phyloP scores from a whole-genome alignment of 495 filamentous ascomycete genomes.

The Lophiostoma macrostomum region DNA sequence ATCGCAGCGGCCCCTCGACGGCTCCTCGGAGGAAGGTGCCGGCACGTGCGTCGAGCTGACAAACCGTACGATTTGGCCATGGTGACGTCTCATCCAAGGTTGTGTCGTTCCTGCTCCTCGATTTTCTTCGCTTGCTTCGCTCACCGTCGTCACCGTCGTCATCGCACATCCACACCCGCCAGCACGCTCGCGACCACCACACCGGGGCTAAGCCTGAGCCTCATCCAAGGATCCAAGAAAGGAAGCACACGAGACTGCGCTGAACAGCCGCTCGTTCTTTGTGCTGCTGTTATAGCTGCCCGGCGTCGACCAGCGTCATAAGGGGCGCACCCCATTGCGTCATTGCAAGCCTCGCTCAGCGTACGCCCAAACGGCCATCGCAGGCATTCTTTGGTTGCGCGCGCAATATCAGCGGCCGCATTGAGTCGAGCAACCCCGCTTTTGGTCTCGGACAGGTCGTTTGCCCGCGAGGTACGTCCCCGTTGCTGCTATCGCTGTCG shows the following conservation, averaged over 20 bases:
- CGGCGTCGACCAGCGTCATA: conserved; percentile 7
- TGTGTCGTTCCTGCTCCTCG: too few relatives aligned
- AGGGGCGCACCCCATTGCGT: conserved; percentile 27
- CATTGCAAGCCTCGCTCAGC: conserved; percentile 15
- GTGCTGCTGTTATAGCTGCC: not conserved
- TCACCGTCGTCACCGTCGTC: conserved; percentile 19
- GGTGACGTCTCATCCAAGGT: too few relatives aligned
- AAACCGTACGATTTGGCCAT: too few relatives aligned
- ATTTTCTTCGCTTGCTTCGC: not conserved
- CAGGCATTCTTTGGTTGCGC: conserved; percentile 4
- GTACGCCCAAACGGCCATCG: conserved; percentile 1
- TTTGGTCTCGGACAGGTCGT: conserved; percentile 8
- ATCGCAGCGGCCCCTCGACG: too few relatives aligned
- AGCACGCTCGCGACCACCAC: conserved; percentile 2
- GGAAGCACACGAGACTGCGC: too few relatives aligned
- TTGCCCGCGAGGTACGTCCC: conserved; percentile 19
- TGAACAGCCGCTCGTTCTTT: too few relatives aligned
- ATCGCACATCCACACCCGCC: conserved; percentile 21
- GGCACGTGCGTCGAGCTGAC: too few relatives aligned
- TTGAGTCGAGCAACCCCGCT: conserved; percentile 14
- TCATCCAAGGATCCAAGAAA: conserved; percentile 9
- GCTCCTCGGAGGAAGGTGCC: too few relatives aligned
- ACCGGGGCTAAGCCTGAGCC: conserved; percentile 21
- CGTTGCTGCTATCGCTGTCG: conserved; percentile 2
- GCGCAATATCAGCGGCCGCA: not conserved